Evolutionary conservation across 2,329 filamentous ascomycete species (phyloP).

Genomic region (Aureobasidium zeae): DNA sequence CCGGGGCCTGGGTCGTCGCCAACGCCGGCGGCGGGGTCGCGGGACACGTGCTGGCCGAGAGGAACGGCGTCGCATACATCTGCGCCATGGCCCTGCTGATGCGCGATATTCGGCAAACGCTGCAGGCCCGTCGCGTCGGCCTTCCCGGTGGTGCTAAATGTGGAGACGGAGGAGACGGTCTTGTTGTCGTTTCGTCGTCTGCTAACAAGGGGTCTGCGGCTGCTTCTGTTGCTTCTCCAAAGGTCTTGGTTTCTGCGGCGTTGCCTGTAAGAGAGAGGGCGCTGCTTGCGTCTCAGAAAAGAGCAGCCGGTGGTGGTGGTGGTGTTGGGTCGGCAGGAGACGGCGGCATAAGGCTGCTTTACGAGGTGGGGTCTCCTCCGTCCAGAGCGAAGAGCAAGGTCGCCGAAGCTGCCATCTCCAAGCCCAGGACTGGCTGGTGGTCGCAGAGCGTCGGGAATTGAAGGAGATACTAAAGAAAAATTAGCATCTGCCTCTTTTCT

Average conservation of each 20-base stretch:
- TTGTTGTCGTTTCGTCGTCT: neutral
- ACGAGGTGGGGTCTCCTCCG: neutral
- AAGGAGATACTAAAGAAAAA: neutral
- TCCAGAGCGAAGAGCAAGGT: neutral
- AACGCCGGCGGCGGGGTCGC: slow-evolving; percentile 69
- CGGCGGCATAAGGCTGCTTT: neutral
- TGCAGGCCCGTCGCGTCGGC: slow-evolving; percentile 45
- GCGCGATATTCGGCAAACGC: slow-evolving; percentile 70
- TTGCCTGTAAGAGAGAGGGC: neutral
- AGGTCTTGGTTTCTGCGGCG: too few species aligned
- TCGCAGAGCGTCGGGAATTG: slow-evolving; percentile 1
- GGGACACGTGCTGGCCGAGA: slow-evolving; percentile 79
- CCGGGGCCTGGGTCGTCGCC: slow-evolving; percentile 86
- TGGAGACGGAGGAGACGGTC: neutral
- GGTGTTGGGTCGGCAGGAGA: too few species aligned
- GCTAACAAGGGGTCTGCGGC: neutral
- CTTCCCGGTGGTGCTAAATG: slow-evolving; percentile 14
- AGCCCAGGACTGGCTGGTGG: neutral
- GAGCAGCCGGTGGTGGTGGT: too few species aligned
- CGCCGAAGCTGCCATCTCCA: neutral
- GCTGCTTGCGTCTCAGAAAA: too few species aligned
- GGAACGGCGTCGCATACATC: slow-evolving; percentile 70
- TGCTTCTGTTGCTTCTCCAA: too few species aligned
- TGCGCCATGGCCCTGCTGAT: slow-evolving; percentile 90
- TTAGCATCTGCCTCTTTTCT: neutral